phyloP scores from a whole-genome alignment of 345 rosid genomes.

The Hypericum perforatum region DNA sequence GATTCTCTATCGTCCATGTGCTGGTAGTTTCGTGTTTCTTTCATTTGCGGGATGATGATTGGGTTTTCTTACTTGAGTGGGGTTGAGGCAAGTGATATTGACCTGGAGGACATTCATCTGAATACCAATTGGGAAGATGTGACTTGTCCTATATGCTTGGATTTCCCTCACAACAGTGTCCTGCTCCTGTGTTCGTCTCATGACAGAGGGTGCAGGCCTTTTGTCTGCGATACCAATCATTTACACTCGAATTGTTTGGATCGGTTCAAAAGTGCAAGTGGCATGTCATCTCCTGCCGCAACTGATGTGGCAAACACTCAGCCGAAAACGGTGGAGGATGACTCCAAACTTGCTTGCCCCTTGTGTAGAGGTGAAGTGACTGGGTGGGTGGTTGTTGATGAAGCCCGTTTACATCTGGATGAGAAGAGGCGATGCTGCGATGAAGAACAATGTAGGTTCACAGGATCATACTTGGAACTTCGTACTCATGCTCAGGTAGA shows the following conservation, averaged over 20 bases:
- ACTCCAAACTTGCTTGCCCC: constrained; percentile 62
- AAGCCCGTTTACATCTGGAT: constrained; percentile 66
- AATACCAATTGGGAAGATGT: constrained; percentile 63
- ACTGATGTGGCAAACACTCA: constrained; percentile 27
- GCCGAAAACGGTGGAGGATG: constrained; percentile 30
- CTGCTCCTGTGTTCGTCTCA: constrained; percentile 80
- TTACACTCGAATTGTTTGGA: constrained; percentile 89
- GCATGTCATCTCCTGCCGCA: constrained; percentile 42
- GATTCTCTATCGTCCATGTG: constrained; percentile 8
- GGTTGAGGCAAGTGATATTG: constrained; percentile 17
- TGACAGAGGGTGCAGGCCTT: constrained; percentile 74
- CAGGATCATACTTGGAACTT: constrained; percentile 59
- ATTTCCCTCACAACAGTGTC: constrained; percentile 82
- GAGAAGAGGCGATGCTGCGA: constrained; percentile 72
- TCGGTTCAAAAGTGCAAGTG: constrained; percentile 69
- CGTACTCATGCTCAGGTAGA: constrained; percentile 58
- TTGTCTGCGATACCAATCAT: constrained; percentile 77
- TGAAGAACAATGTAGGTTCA: constrained; percentile 51
- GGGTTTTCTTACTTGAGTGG: constrained; percentile 28
- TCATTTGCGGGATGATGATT: constrained; percentile 31
- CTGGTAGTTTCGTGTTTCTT: constrained; percentile 17
- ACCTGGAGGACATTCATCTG: constrained; percentile 40
- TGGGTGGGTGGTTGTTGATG: constrained; percentile 69
- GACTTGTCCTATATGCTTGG: constrained; percentile 85
- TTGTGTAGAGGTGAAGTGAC: constrained; percentile 90